Evolutionary conservation across 2,329 filamentous ascomycete species (phyloP).

Genomic region (Diplodia mutila): DNA sequence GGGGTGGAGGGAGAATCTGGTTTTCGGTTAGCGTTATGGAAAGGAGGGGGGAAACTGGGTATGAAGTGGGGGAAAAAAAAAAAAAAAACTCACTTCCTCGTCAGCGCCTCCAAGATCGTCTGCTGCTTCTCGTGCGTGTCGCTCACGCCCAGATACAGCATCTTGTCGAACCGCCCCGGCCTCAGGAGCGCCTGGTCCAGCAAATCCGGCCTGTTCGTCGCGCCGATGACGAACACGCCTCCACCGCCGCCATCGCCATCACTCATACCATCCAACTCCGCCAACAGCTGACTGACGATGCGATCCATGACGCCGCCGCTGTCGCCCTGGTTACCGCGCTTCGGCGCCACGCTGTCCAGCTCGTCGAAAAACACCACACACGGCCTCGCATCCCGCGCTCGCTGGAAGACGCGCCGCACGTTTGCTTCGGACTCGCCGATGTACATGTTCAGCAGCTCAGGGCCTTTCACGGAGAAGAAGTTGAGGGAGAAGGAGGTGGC

Average conservation of each 20-base stretch:
- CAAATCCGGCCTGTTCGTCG: conserved; percentile 91
- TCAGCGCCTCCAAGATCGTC: conserved; percentile 91
- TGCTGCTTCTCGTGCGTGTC: conserved; percentile 97
- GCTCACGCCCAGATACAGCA: conserved; percentile 94
- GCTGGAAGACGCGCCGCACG: conserved; percentile 84
- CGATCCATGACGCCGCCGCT: conserved; percentile 98
- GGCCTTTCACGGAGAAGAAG: conserved; percentile 92
- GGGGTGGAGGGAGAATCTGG: conserved; percentile 81
- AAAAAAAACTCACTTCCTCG: conserved; percentile 75
- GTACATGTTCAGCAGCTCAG: conserved; percentile 93
- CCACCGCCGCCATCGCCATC: conserved; percentile 77
- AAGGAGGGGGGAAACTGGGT: conserved; percentile 35
- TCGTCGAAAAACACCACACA: conserved; percentile 96
- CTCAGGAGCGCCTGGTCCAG: conserved; percentile 87
- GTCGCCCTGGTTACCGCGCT: conserved; percentile 95
- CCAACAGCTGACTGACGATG: conserved; percentile 91
- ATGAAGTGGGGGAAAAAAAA: background rate
- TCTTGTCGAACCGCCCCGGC: conserved; percentile 94
- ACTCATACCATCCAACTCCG: conserved; percentile 97
- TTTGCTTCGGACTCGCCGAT: conserved; percentile 94
- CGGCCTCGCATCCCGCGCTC: conserved; percentile 80
- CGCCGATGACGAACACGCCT: conserved; percentile 94
- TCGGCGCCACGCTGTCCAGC: conserved; percentile 89
- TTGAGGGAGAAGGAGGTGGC: conserved; percentile 93
- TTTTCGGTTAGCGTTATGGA: background rate